Evolutionary conservation across 306 rosid species (phyloP), one percentile per base, ranked within the genome.

Genomic region (Prunus armeniaca): DNA sequence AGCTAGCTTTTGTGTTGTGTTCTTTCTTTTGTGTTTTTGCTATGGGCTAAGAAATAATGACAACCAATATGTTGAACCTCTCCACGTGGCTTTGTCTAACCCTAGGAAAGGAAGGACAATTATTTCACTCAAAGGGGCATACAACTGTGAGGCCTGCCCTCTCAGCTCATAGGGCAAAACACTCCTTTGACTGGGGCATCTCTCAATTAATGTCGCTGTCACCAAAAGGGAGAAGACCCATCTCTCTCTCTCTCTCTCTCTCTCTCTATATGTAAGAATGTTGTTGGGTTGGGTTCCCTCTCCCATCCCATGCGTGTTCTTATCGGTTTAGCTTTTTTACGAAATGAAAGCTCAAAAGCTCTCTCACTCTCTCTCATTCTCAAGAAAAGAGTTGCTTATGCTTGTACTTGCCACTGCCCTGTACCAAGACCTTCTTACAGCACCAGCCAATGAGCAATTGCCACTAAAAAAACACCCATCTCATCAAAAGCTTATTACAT

Each of bases 161-260:
- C 67, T 69, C 62, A 38, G 9, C 82, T 75, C 67, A 83, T 64
- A 76, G 88, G 80, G 72, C 82, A 65, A 82, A 84, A 84, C 83
- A 78, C 78, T 57, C 84, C 91, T 90, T 94, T 94, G 88, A 91
- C 96, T 81, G 89, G 88, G 85, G 79, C 72, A 83, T 72, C 56
- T 71, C 77, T 27, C 34, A 11, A 11, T 65, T 28, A 2, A 19
- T 10, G 93, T 95, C 97, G 66, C 89, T 92, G 82, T 95, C 99
- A 72, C 73, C 65, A 77, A 87, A 92, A 95, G 87, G 99, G 73
- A 73, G 84, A 73, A 5, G 22, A 6, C 49, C 67, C 62, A 10
- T 65, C 77, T 20, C n/a, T 9, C 77, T 65, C 83, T 22, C 78
- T 72, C 70, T 38, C 72, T 81, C 69, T 81, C 80, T 78, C 46